These are phyloP conservation scores for Nidula microcarpa DNA, from an alignment of 768 basidiomycete species.

Conservation along the genomic window DNA sequence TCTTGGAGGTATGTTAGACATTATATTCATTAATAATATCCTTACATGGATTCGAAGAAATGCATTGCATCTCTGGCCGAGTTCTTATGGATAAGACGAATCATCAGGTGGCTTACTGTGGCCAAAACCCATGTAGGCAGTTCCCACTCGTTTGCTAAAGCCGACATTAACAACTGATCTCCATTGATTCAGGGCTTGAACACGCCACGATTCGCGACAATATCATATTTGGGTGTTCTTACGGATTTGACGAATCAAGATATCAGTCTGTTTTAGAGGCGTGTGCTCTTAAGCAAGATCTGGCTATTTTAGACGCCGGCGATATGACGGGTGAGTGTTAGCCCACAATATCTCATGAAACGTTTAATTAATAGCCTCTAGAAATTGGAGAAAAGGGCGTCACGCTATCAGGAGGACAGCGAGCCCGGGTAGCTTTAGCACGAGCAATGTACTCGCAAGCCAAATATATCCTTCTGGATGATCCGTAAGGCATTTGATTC, in stretches of 20 bases:
- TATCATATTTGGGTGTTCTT: constrained; percentile 67
- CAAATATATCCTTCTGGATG: constrained; percentile 64
- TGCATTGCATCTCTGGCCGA: constrained; percentile 50
- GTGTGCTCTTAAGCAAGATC: constrained; percentile 70
- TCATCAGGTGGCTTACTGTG: constrained; percentile 67
- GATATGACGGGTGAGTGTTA: constrained; percentile 62
- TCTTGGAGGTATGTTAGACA: constrained; percentile 51
- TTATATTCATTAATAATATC: constrained; percentile 2
- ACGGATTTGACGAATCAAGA: constrained; percentile 56
- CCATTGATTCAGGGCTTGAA: constrained; percentile 55
- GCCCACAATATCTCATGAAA: not conserved
- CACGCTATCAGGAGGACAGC: constrained; percentile 70
- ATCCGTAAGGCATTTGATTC: constrained; percentile 46
- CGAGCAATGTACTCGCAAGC: constrained; percentile 77
- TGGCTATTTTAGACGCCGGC: constrained; percentile 70
- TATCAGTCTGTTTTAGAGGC: constrained; percentile 69
- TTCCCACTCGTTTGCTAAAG: not conserved
- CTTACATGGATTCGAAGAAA: constrained; percentile 34
- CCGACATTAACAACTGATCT: not conserved
- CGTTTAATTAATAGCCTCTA: constrained; percentile 8
- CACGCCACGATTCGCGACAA: constrained; percentile 82
- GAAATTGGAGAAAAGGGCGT: constrained; percentile 84
- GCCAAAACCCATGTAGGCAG: constrained; percentile 58
- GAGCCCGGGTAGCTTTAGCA: constrained; percentile 74
- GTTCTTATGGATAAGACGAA: constrained; percentile 54